Evolutionary conservation across 2,329 filamentous ascomycete species (phyloP).

Genomic region (Calonectria hongkongensis): DNA sequence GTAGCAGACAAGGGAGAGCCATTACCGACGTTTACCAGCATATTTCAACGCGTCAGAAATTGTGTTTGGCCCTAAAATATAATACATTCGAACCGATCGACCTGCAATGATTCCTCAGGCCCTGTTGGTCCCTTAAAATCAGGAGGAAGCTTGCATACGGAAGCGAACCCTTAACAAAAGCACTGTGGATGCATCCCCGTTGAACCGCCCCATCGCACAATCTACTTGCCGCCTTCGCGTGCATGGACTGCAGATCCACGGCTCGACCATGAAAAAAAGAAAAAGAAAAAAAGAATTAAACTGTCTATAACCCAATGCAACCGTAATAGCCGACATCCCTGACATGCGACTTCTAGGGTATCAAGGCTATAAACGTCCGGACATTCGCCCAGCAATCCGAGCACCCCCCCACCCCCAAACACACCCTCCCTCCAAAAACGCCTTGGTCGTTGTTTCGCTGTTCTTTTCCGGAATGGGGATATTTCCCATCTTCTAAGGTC

Average conservation of each 20-base stretch:
- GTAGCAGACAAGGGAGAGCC: constrained; percentile 19
- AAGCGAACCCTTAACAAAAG: constrained; percentile 1
- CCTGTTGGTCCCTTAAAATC: not conserved
- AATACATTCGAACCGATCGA: not conserved
- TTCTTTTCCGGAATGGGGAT: not conserved
- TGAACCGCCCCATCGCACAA: constrained; percentile 5
- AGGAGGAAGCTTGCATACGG: not conserved
- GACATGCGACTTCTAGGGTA: not conserved
- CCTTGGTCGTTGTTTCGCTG: not conserved
- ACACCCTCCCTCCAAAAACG: not conserved
- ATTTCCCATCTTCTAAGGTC: not conserved
- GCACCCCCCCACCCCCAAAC: not conserved
- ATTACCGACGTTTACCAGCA: constrained; percentile 9
- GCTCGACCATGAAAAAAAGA: not conserved
- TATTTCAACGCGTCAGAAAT: constrained; percentile 21
- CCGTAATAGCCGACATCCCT: constrained; percentile 22
- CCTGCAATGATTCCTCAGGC: not conserved
- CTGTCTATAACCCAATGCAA: not conserved
- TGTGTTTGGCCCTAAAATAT: not conserved
- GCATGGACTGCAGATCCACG: constrained; percentile 41
- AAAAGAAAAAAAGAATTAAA: not conserved
- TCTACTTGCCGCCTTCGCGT: constrained; percentile 30
- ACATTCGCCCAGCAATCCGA: too few relatives aligned
- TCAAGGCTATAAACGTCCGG: not conserved
- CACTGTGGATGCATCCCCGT: constrained; percentile 7